Evolutionary conservation across 2,329 filamentous ascomycete genomes (phyloP), one percentile per base, ranked within the genome.

Genomic region (Sporothrix brunneoviolacea): DNA sequence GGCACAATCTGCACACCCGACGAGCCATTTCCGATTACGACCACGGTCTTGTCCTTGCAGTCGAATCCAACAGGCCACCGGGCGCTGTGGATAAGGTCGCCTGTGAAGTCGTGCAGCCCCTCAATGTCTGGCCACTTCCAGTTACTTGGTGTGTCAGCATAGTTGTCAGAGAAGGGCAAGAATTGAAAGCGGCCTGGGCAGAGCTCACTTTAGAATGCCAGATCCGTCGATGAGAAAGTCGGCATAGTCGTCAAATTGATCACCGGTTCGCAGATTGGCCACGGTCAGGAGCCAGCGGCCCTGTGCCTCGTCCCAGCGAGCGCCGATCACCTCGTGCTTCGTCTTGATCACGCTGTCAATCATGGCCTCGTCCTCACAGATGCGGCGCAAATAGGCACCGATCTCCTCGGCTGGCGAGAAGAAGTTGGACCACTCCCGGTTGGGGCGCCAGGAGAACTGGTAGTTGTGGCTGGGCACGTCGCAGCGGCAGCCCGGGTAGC

Each of bases 391-490:
- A 53, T 83, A 83, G 3, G 65, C 63, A 36, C 72, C 68, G 37
- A 84, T 83, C 59, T 84, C 80, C 1, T 65, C 65, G 1, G 74
- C 74, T 0, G 70, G 65, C 0, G 76, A 69, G 58, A 77, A 82
- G 59, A 82, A 79, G 50, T 74, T 72, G 16, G 72, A 70, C 80
- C 81, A 84, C 35, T 72, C 70, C 7, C 72, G 73, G 59, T 83
- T 83, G 3, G 74, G 76, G 49, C 74, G 70, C 73, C 76, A 83
- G 3, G 77, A 76, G 59, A 80, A 82, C 59, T 80, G 79, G 59
- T 83, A 83, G 62, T 77, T 80, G 64, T 82, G 79, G 58, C 71
- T 75, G 9, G 76, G 76, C 27, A 80, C 70, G 60, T 80, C 78
- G 59, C 76, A 80, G 48, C 68, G 68, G 56, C 76, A 79, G 10